Evolutionary conservation across 1,284 basidiomycete species (phyloP), one percentile per base, ranked within the genome.

Genomic region (Boletus putidus): DNA sequence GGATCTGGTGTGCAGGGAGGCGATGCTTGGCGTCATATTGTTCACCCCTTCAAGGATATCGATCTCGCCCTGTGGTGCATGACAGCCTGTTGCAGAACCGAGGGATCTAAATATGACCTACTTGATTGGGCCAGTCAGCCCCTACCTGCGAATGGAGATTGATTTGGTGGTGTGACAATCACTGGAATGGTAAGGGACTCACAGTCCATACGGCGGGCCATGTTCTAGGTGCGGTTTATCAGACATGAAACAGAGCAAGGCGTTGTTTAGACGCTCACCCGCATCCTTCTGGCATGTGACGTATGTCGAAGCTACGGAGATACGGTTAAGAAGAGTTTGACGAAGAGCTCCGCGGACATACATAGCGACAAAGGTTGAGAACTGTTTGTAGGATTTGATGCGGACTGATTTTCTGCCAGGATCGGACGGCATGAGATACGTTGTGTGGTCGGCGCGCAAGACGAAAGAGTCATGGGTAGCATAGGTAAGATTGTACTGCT

Each of bases 41-140:
- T 73, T 69, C 25, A 72, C 68, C 49, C 62, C 72, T 52, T 75
- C 73, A 37, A 75, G 55, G 58, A 76, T 70, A 56, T 76, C 73
- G 37, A 76, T 63, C 58, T 76, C 73, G 42, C 73, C 73, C 61
- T 68, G 20, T 15, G 2, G 11, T 20, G n/a, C 18, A n/a, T 35
- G 49, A 57, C 25, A 46, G n/a, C 42, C 18, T 39, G 18, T 23
- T 23, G 20, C 1, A 16, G 31, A 36, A 20, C 20, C 25, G 36
- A 61, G 37, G 9, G 15, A 44, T 35, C 6, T 16, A 31, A 21
- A 35, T 14, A 42, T 33, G 36, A 37, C 49, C 0, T 42, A 55
- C 68, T 20, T 59, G n/a, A 27, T 61, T 53, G 9, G 68, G 68
- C 68, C 71, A 70, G 46, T 65, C 6, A 25, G 14, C 8, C 6